Base-by-base conservation (phyloP, 352 stramenopile species). In the Phytophthora tubulina region DNA sequence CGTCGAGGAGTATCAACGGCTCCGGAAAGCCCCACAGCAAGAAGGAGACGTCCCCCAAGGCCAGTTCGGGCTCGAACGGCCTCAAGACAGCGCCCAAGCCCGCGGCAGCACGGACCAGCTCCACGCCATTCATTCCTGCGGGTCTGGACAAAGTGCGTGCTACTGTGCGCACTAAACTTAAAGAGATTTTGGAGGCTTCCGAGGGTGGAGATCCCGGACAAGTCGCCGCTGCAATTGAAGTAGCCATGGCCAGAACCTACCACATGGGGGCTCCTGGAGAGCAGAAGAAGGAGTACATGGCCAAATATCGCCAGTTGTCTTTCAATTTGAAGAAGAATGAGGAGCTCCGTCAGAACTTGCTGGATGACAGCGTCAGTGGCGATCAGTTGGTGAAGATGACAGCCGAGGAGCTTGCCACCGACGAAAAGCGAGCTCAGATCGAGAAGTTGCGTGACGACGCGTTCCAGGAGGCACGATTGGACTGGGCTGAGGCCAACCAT, bases 241-340 rank as follows among this genome's bases (percentile, higher is more conserved):
- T 93, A 46, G 80, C 76, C 2, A 96, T 96, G 86, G 88, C 91
- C 45, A 77, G 80, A 17, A 73, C 80, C 44, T 94, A 88, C 72
- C 77, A 88, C 56, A 86, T 94, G 70, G 86, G 90, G 15, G 77
- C 80, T 51, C 73, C 85, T 4, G 76, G 77, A 36, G 85, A 93
- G 63, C 90, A 90, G 72, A 97, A 96, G 84, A 94, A 96, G 65
- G 87, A 96, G 42, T 97, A 97, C 74, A 91, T 90, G 56, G 81
- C 79, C 75, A 97, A 97, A 71, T 92, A 96, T 60, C 88, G 88
- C 10, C 88, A 96, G 55, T 63, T 97, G 58, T 93, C 86, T 67
- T 97, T 97, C 72, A 97, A 97, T 64, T 58, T 97, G 56, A 97
- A 97, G 68, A 97, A 97, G 73, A 97, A 97, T 65, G 77, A 67